Evolutionary conservation across 192 early-diverging fungal genomes (phyloP).

Genomic region (Funneliformis geosporum): DNA sequence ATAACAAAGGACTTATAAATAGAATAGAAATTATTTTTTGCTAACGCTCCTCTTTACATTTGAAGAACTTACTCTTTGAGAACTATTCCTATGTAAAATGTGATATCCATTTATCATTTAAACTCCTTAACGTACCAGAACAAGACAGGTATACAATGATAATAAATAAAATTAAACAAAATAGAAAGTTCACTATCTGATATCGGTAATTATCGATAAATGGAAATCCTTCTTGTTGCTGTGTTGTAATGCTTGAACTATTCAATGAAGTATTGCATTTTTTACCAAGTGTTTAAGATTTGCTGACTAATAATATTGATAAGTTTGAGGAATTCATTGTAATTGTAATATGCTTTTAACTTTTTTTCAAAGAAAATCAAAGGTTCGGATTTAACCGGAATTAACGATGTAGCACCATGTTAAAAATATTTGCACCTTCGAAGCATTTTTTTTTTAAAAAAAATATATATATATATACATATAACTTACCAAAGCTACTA

Average conservation of each 20-base stretch:
- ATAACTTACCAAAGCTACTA: too few species aligned
- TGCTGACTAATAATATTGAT: slow-evolving; percentile 94
- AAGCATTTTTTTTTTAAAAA: too few species aligned
- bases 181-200: slow-evolving; percentile 46
- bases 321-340: slow-evolving; percentile 96
- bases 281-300: slow-evolving; percentile 88
- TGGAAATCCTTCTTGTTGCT: slow-evolving; percentile 54
- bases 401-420: too few species aligned
- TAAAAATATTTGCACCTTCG: too few species aligned
- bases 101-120: slow-evolving; percentile 94
- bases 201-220: slow-evolving; percentile 68
- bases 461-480: too few species aligned
- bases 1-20: not conserved
- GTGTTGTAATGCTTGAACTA: slow-evolving; percentile 91
- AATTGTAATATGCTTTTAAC: slow-evolving; percentile 84
- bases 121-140: slow-evolving; percentile 82
- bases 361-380: slow-evolving; percentile 93
- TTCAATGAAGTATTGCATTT: slow-evolving; percentile 83
- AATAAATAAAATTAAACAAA: not conserved
- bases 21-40: not conserved
- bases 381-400: too few species aligned
- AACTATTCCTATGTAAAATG: slow-evolving; percentile 91
- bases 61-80: slow-evolving; percentile 90
- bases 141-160: slow-evolving; percentile 51
- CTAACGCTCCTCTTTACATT: slow-evolving; percentile 93